Percentiles rank a stretch among this genome's conserved stretches.
Conservation (phyloP, 2,329 filamentous ascomycete genomes). For the Emmonsia crescens region DNA sequence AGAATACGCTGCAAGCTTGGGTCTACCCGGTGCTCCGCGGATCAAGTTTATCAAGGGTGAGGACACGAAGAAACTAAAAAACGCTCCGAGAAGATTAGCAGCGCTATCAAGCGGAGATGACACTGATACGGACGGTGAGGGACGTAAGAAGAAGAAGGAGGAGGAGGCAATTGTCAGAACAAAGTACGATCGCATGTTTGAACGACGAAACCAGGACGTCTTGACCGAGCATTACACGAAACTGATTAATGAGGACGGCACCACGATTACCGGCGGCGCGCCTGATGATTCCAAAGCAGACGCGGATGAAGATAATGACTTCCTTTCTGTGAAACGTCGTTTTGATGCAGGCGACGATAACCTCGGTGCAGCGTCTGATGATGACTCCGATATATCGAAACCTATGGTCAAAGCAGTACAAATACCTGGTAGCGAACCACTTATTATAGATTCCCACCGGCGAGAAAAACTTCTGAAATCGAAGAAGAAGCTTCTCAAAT, state of each 20-base stretch:
- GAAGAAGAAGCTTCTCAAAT: slow-evolving; percentile 87
- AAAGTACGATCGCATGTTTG: slow-evolving; percentile 97
- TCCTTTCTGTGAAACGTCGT: slow-evolving; percentile 82
- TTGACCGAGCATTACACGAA: slow-evolving; percentile 89
- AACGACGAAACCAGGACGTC: slow-evolving; percentile 90
- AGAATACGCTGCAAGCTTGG: slow-evolving; percentile 72
- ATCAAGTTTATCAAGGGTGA: slow-evolving; percentile 91
- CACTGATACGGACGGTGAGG: slow-evolving; percentile 34
- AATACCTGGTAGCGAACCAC: slow-evolving; percentile 54
- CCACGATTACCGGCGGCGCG: slow-evolving; percentile 24
- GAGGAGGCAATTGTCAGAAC: slow-evolving; percentile 71
- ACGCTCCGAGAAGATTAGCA: slow-evolving; percentile 60
- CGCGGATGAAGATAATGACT: slow-evolving; percentile 62
- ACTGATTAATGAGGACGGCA: slow-evolving; percentile 56
- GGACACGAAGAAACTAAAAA: slow-evolving; percentile 77
- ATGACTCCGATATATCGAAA: slow-evolving; percentile 32
- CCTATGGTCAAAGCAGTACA: slow-evolving; percentile 32
- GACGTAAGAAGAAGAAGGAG: slow-evolving; percentile 50
- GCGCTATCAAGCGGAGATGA: slow-evolving; percentile 50
- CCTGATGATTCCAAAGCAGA: slow-evolving; percentile 32
- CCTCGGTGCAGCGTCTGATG: slow-evolving; percentile 29
- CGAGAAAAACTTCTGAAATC: slow-evolving; percentile 89
- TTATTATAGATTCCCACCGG: slow-evolving; percentile 87
- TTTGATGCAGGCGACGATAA: slow-evolving; percentile 59
- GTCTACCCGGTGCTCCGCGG: slow-evolving; percentile 79